These are phyloP conservation scores for Crucibulum laeve DNA, from an alignment of 768 basidiomycete genomes.

Conservation along the genomic window DNA sequence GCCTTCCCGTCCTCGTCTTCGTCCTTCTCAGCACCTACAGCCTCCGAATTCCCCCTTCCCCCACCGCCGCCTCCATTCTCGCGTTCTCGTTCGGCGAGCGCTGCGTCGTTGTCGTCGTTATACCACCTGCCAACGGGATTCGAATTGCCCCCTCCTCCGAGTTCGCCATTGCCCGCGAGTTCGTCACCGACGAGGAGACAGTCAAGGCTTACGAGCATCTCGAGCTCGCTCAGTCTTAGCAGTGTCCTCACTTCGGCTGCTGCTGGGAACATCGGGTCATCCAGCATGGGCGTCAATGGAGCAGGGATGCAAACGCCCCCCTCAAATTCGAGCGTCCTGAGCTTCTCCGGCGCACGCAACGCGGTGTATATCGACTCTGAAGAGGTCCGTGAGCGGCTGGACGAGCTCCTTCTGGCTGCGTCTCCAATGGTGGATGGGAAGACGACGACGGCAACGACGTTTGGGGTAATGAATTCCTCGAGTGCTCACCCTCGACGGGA, in stretches of 20 bases:
- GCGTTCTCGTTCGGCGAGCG: background rate
- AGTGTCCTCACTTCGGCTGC: constrained; percentile 5
- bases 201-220: background rate
- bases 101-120: background rate
- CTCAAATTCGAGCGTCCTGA: background rate
- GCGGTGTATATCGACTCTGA: constrained; percentile 33
- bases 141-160: background rate
- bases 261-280: no score
- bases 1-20: background rate
- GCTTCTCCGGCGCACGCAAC: constrained; percentile 13
- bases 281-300: background rate
- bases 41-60: no score
- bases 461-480: background rate
- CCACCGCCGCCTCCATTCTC: constrained; percentile 1
- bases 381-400: constrained; percentile 20
- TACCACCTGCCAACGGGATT: constrained; percentile 1
- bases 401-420: constrained; percentile 15
- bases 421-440: constrained; percentile 6
- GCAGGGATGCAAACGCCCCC: background rate
- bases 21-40: no score
- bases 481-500: background rate
- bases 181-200: background rate
- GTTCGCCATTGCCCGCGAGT: background rate
- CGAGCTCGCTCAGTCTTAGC: constrained; percentile 5
- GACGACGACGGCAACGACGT: constrained; percentile 3